A percentile compares a stretch with the other conserved stretches of the same genome.
These are phyloP conservation scores for Senna siamea DNA, from an alignment of 306 rosid species.

Conservation along the genomic window DNA sequence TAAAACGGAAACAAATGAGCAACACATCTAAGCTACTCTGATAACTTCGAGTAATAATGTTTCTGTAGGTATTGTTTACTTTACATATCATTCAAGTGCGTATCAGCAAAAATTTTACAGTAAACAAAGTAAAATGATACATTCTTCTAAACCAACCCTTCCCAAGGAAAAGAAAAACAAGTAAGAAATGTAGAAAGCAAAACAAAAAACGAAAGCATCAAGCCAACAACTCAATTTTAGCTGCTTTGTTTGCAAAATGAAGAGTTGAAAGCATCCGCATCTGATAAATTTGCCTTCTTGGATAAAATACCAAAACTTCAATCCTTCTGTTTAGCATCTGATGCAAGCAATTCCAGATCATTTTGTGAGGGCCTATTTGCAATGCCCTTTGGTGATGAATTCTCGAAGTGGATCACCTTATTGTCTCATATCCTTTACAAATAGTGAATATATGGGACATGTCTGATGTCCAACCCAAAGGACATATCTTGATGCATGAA, in stretches of 20 bases:
- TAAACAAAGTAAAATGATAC: slow-evolving; percentile 27
- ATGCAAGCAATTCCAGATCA: slow-evolving; percentile 22
- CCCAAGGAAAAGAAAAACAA: slow-evolving; percentile 14
- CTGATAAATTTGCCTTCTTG: slow-evolving; percentile 24
- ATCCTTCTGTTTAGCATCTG: slow-evolving; percentile 28
- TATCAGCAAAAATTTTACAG: slow-evolving; percentile 27
- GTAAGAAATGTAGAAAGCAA: slow-evolving; percentile 13
- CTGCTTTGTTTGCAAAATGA: slow-evolving; percentile 12
- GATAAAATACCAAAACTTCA: slow-evolving; percentile 28
- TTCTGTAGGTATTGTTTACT: neutral
- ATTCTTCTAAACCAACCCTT: slow-evolving; percentile 29
- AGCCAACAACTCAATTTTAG: slow-evolving; percentile 23
- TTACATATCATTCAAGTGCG: slow-evolving; percentile 28
- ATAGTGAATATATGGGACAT: slow-evolving; percentile 38
- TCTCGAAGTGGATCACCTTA: slow-evolving; percentile 35
- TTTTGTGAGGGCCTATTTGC: slow-evolving; percentile 22
- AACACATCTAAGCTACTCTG: too few relatives aligned
- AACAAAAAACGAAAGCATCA: slow-evolving; percentile 6
- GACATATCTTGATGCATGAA: slow-evolving; percentile 29
- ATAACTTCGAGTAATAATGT: too few relatives aligned
- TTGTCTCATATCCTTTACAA: slow-evolving; percentile 31
- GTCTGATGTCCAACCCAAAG: slow-evolving; percentile 30
- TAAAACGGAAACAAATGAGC: too few relatives aligned
- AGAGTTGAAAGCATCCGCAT: slow-evolving; percentile 11
- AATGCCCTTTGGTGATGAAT: slow-evolving; percentile 24